Evolutionary conservation across 1,284 basidiomycete genomes (phyloP).

Genomic region (Cryptococcus sp.): DNA sequence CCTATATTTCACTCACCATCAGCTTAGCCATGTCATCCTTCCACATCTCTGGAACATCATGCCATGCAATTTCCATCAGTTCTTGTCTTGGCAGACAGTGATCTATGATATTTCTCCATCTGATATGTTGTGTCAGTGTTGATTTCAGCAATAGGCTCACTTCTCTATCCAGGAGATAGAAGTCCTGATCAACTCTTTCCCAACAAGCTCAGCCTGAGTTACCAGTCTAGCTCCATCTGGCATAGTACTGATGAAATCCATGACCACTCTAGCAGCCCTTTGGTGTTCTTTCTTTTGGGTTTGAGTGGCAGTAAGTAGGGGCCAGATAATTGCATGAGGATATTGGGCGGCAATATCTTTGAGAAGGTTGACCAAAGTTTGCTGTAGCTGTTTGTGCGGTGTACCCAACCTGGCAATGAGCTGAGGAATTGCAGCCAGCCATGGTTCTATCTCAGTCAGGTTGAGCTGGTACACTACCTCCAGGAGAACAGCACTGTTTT

Average conservation of each 20-base stretch:
- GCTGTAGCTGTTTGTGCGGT: constrained; percentile 35
- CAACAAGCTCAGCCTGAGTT: constrained; percentile 42
- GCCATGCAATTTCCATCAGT: constrained; percentile 39
- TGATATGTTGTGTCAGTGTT: constrained; percentile 10
- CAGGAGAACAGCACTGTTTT: constrained; percentile 73
- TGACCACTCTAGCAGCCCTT: constrained; percentile 41
- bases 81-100: constrained; percentile 31
- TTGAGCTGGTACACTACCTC: constrained; percentile 38
- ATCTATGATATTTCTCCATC: constrained; percentile 40
- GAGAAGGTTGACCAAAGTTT: constrained; percentile 38
- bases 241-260: constrained; percentile 43
- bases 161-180: constrained; percentile 42
- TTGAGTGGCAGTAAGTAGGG: constrained; percentile 45
- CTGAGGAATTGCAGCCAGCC: constrained; percentile 47
- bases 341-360: constrained; percentile 41
- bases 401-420: constrained; percentile 48
- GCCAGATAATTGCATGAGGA: constrained; percentile 50
- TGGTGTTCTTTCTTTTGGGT: constrained; percentile 43
- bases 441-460: constrained; percentile 30
- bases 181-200: constrained; percentile 42
- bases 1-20: constrained; percentile 19
- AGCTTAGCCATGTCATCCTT: constrained; percentile 32
- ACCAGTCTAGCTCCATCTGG: constrained; percentile 37
- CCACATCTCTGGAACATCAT: constrained; percentile 34
- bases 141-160: constrained; percentile 16